Percentiles rank a stretch among this genome's conserved stretches.
These are phyloP conservation scores for Didymella lethalis DNA, from an alignment of 2,329 filamentous ascomycete species.

Conservation along the genomic window DNA sequence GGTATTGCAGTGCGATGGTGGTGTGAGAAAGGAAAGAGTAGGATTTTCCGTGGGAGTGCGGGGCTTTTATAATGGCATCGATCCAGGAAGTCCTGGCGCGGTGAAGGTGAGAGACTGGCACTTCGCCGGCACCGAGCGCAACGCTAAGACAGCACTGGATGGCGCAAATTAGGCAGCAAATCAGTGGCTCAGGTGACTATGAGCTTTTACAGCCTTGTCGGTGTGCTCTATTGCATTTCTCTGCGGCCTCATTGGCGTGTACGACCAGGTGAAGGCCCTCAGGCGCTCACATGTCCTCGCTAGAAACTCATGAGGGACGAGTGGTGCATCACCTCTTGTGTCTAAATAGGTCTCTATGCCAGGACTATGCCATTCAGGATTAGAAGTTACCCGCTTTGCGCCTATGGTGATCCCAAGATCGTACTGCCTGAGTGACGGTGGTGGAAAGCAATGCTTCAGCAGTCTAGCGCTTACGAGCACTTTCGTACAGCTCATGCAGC, in stretches of 20 bases:
- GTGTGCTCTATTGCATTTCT: not conserved
- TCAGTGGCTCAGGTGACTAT: not conserved
- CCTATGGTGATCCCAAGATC: not conserved
- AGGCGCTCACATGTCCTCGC: not conserved
- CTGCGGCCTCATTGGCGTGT: not conserved
- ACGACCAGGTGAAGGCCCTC: not conserved
- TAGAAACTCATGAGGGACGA: not conserved
- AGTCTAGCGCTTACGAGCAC: no score
- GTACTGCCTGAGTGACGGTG: not conserved
- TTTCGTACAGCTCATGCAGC: no score
- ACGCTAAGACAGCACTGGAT: not conserved
- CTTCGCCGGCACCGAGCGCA: not conserved
- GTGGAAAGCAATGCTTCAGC: not conserved
- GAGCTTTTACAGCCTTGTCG: no score
- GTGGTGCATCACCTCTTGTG: not conserved
- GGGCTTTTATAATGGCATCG: not conserved
- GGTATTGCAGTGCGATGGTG: not conserved
- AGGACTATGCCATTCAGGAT: not conserved
- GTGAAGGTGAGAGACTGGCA: slow-evolving; percentile 20
- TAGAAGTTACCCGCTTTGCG: not conserved
- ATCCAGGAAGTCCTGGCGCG: not conserved
- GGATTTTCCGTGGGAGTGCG: not conserved
- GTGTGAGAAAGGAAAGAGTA: not conserved
- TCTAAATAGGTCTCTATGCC: not conserved
- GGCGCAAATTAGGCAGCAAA: not conserved